A percentile compares a stretch with the other conserved stretches of the same genome.
phyloP scores from a whole-genome alignment of 2,329 filamentous ascomycete species.

The Scedosporium aurantiacum region DNA sequence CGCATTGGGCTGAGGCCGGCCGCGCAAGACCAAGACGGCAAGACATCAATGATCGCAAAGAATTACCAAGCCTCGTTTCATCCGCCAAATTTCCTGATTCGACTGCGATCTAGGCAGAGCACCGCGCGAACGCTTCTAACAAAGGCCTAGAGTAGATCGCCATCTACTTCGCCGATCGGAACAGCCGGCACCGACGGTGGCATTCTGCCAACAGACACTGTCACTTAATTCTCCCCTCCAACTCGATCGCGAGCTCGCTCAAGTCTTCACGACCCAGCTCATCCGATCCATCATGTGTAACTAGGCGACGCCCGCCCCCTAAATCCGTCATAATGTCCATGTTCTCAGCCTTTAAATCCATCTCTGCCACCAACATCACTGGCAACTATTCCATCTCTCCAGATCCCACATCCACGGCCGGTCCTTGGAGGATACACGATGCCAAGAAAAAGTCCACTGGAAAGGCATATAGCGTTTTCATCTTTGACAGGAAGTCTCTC shows the following conservation, averaged over 20 bases:
- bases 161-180: no score
- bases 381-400: slow-evolving; percentile 79
- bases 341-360: slow-evolving; percentile 92
- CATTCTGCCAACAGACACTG: no score
- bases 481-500: slow-evolving; percentile 83
- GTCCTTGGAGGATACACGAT: slow-evolving; percentile 96
- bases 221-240: background rate
- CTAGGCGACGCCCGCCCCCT: background rate
- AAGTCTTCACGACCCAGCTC: background rate
- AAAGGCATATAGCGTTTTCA: slow-evolving; percentile 80
- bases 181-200: no score
- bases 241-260: background rate
- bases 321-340: slow-evolving; percentile 38
- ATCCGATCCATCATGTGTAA: background rate
- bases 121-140: background rate
- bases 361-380: slow-evolving; percentile 79
- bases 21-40: background rate
- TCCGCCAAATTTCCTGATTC: background rate
- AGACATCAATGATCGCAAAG: background rate
- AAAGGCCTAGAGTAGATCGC: no score
- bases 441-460: slow-evolving; percentile 93
- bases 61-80: background rate
- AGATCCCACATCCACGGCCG: slow-evolving; percentile 65
- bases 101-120: background rate
- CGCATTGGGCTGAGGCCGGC: background rate